phyloP scores from a whole-genome alignment of 495 filamentous ascomycete species.

The Talaromyces nanjingensis region DNA sequence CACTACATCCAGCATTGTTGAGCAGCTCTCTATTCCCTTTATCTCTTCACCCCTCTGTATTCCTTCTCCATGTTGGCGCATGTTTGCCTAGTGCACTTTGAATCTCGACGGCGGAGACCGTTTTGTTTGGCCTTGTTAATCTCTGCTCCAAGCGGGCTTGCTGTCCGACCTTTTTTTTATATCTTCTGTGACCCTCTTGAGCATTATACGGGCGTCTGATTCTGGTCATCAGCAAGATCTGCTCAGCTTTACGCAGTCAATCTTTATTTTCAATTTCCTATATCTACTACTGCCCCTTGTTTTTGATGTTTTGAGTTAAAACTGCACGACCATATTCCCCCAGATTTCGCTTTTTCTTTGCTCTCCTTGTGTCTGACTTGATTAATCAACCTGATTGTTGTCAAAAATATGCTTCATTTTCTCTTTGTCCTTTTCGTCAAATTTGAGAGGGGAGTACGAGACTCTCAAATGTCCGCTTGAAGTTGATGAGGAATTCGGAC shows the following conservation, averaged over 20 bases:
- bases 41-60: conserved; percentile 16
- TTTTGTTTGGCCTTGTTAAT: conserved; percentile 15
- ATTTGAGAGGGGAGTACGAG: neutral
- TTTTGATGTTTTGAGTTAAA: conserved; percentile 15
- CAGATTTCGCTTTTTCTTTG: conserved; percentile 14
- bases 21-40: conserved; percentile 19
- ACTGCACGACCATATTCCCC: conserved; percentile 10
- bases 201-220: conserved; percentile 45
- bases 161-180: conserved; percentile 1
- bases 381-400: conserved; percentile 18
- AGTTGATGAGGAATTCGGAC: neutral
- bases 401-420: neutral
- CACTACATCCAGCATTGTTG: conserved; percentile 12
- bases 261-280: conserved; percentile 22
- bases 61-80: conserved; percentile 15
- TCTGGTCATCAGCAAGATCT: conserved; percentile 33
- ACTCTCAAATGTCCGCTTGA: neutral
- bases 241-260: conserved; percentile 28
- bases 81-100: neutral
- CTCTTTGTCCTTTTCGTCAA: conserved; percentile 11
- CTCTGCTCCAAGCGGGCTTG: conserved; percentile 17
- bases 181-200: conserved; percentile 9
- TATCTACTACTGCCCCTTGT: conserved; percentile 8
- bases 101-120: neutral
- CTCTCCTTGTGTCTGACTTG: conserved; percentile 12